Percentiles rank a stretch among this genome's conserved stretches.
Conservation (phyloP, 345 rosid genomes). For the Citrus reticulata region DNA sequence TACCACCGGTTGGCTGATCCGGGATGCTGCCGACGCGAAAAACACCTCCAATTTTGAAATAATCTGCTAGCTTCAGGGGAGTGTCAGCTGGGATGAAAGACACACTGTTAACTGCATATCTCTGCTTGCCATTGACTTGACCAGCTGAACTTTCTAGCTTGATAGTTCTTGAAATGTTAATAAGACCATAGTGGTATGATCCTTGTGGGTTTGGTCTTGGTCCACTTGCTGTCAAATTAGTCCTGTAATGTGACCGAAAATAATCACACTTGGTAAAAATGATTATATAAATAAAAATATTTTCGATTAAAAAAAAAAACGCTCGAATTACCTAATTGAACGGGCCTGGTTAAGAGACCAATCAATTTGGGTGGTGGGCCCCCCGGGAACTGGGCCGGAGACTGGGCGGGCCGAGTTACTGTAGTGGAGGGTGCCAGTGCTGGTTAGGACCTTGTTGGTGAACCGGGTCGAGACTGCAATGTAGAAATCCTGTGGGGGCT, state of each 20-base stretch:
- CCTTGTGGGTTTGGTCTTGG: conserved; percentile 99
- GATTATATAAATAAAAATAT: not conserved
- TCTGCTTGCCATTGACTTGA: conserved; percentile 57
- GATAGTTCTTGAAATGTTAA: conserved; percentile 57
- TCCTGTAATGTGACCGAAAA: conserved; percentile 33
- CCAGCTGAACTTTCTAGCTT: conserved; percentile 60
- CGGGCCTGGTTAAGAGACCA: conserved; percentile 84
- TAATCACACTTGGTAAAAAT: not conserved
- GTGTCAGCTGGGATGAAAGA: conserved; percentile 70
- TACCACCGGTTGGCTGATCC: conserved; percentile 36
- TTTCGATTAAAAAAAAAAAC: not conserved
- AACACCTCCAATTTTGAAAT: conserved; percentile 69
- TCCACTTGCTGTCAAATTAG: conserved; percentile 87
- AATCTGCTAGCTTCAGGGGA: conserved; percentile 81
- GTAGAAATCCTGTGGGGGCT: conserved; percentile 54
- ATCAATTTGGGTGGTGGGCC: conserved; percentile 45
- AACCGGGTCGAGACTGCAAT: conserved; percentile 61
- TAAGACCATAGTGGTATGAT: conserved; percentile 78
- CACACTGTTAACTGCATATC: conserved; percentile 76
- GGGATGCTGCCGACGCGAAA: conserved; percentile 61
- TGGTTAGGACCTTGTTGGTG: conserved; percentile 34
- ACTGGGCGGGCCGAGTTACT: conserved; percentile 39
- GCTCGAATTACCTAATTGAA: conserved; percentile 42
- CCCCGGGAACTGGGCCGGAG: conserved; percentile 46
- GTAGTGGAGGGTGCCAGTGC: conserved; percentile 62